Evolutionary conservation across 768 basidiomycete species (phyloP).

Genomic region (Tricholoma saponaceum): DNA sequence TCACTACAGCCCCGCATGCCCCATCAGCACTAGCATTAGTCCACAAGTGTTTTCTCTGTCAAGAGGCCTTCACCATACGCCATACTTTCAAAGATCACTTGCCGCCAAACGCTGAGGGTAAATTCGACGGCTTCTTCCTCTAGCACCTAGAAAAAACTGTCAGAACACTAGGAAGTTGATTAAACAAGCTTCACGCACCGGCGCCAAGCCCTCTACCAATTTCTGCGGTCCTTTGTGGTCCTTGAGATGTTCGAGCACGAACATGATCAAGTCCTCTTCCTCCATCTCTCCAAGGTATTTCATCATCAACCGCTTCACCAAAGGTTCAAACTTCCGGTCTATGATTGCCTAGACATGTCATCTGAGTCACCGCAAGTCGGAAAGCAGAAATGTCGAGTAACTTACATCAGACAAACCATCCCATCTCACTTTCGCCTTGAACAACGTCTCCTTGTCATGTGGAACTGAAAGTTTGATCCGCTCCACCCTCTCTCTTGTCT

Average conservation of each 20-base stretch:
- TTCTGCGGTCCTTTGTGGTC: conserved; percentile 85
- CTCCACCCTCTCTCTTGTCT: conserved; percentile 75
- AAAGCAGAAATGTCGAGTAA: conserved; percentile 7
- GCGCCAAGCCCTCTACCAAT: conserved; percentile 85
- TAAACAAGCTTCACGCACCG: conserved; percentile 53
- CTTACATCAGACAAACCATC: conserved; percentile 85
- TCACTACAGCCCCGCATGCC: conserved; percentile 13
- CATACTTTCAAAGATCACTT: conserved; percentile 93
- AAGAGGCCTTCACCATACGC: conserved; percentile 87
- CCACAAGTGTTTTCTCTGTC: conserved; percentile 82
- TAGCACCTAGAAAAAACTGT: conserved; percentile 56
- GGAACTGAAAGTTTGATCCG: conserved; percentile 75
- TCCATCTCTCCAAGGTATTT: conserved; percentile 90
- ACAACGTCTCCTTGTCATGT: conserved; percentile 69
- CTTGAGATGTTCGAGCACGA: conserved; percentile 87
- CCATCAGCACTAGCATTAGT: conserved; percentile 35
- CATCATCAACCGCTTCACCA: conserved; percentile 78
- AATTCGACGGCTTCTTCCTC: conserved; percentile 89
- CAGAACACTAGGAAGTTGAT: background rate
- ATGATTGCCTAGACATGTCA: conserved; percentile 57
- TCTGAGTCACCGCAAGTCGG: background rate
- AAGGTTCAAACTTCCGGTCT: conserved; percentile 80
- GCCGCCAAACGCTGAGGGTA: conserved; percentile 79
- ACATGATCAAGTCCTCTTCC: conserved; percentile 92
- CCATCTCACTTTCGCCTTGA: conserved; percentile 88